Evolutionary conservation across 805 yeast species (phyloP).

Genomic region (Komagataella populi): DNA sequence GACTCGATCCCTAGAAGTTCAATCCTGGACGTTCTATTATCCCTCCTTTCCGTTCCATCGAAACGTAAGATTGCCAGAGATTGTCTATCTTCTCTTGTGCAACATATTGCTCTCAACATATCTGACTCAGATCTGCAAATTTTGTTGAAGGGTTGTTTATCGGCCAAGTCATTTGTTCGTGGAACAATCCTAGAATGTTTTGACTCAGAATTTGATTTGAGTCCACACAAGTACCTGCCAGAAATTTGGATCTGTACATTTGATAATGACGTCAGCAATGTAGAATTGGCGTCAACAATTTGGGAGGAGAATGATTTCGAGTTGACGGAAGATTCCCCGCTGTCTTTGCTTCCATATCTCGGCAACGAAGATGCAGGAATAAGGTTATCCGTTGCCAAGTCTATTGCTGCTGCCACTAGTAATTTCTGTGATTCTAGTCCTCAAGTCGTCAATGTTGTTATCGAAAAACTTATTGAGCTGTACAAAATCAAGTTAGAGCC

Average conservation of each 20-base stretch:
- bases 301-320: slow-evolving; percentile 66
- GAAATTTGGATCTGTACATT: slow-evolving; percentile 72
- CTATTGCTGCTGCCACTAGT: slow-evolving; percentile 47
- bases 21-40: slow-evolving; percentile 47
- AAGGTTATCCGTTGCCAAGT: slow-evolving; percentile 58
- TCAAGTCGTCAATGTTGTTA: slow-evolving; percentile 16
- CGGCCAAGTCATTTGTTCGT: slow-evolving; percentile 61
- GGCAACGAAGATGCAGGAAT: slow-evolving; percentile 49
- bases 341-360: slow-evolving; percentile 32
- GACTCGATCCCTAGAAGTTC: slow-evolving; percentile 54
- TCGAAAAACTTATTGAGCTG: slow-evolving; percentile 35
- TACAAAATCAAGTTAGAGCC: slow-evolving; percentile 53
- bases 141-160: slow-evolving; percentile 40
- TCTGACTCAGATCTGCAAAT: slow-evolving; percentile 41
- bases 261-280: slow-evolving; percentile 52
- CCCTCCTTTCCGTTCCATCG: slow-evolving; percentile 58
- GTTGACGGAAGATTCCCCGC: slow-evolving; percentile 30
- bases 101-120: slow-evolving; percentile 55
- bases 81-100: slow-evolving; percentile 65
- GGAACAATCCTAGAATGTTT: slow-evolving; percentile 68
- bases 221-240: slow-evolving; percentile 32
- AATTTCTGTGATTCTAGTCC: slow-evolving; percentile 13
- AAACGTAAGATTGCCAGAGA: slow-evolving; percentile 77
- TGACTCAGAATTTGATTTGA: slow-evolving; percentile 69
- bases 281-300: slow-evolving; percentile 61